Percentiles rank a stretch among this genome's conserved stretches.
phyloP scores from a whole-genome alignment of 345 rosid genomes.

The Mercurialis annua region DNA sequence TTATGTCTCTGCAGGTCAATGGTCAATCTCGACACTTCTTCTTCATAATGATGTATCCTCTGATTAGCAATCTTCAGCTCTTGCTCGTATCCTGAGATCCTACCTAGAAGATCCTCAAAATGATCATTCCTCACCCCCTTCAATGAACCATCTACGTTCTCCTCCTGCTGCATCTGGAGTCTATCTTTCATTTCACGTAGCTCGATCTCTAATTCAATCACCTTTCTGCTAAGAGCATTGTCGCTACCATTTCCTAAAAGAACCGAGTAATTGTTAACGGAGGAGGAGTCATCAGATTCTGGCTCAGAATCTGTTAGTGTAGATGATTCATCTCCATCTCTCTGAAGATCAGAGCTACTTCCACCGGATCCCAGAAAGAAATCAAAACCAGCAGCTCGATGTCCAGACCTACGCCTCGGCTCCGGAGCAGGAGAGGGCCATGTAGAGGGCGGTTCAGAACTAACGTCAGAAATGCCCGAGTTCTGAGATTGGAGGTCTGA shows the following conservation, averaged over 20 bases:
- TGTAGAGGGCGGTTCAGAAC: constrained; percentile 24
- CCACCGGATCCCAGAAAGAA: constrained; percentile 48
- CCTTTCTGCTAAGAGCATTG: constrained; percentile 25
- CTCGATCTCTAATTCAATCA: constrained; percentile 30
- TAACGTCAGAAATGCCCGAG: constrained; percentile 30
- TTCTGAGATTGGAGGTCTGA: constrained; percentile 33
- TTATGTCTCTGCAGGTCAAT: constrained; percentile 39
- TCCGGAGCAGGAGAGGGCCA: constrained; percentile 42
- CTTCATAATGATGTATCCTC: constrained; percentile 50
- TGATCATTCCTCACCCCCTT: constrained; percentile 27
- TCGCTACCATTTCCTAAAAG: constrained; percentile 29
- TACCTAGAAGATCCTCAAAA: constrained; percentile 38
- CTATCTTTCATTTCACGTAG: constrained; percentile 29
- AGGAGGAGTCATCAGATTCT: constrained; percentile 59
- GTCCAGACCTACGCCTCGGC: constrained; percentile 33
- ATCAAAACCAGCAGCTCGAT: constrained; percentile 37
- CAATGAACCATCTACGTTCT: constrained; percentile 25
- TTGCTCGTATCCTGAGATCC: constrained; percentile 35
- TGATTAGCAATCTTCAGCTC: constrained; percentile 44
- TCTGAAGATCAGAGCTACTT: constrained; percentile 46
- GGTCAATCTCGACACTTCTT: constrained; percentile 49
- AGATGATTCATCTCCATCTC: constrained; percentile 63
- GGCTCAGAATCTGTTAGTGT: constrained; percentile 72
- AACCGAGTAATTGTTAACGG: constrained; percentile 40
- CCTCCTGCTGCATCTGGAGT: constrained; percentile 28